Evolutionary conservation across 2,329 filamentous ascomycete genomes (phyloP).

Genomic region (Bipolaris cookei): DNA sequence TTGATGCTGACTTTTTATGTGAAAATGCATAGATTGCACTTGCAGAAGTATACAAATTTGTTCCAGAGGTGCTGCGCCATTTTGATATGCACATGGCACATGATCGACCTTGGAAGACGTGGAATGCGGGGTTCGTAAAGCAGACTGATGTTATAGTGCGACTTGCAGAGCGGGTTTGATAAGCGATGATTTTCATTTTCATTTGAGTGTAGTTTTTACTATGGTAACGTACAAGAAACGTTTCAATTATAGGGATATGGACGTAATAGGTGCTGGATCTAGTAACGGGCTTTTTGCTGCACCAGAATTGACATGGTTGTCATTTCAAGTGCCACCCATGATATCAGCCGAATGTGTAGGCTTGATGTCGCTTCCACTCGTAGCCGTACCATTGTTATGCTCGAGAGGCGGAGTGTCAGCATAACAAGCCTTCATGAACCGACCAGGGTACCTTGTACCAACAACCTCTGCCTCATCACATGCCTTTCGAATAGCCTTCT

Average conservation of each 20-base stretch:
- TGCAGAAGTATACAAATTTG: slow-evolving; percentile 20
- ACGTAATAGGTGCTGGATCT: background rate
- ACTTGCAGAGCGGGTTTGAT: background rate
- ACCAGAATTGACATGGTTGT: background rate
- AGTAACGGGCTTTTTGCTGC: background rate
- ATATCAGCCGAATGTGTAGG: slow-evolving; percentile 10
- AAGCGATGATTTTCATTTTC: no score
- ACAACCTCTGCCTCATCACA: slow-evolving; percentile 51
- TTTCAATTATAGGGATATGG: background rate
- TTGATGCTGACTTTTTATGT: background rate
- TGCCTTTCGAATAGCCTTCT: slow-evolving; percentile 35
- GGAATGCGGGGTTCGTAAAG: slow-evolving; percentile 24
- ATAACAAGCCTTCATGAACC: slow-evolving; percentile 42
- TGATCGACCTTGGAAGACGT: slow-evolving; percentile 22
- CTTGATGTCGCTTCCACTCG: background rate
- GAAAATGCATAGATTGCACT: slow-evolving; percentile 17
- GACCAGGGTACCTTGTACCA: slow-evolving; percentile 51
- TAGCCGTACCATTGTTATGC: slow-evolving; percentile 1
- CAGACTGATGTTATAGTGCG: slow-evolving; percentile 21
- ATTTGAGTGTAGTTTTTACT: background rate
- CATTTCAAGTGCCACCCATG: slow-evolving; percentile 4
- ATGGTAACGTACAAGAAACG: background rate
- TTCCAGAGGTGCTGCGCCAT: slow-evolving; percentile 22
- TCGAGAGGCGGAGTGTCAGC: slow-evolving; percentile 48
- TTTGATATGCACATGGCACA: slow-evolving; percentile 25